Percentiles rank a stretch among this genome's conserved stretches.
phyloP scores from a whole-genome alignment of 805 yeast genomes.

The Lipomyces sp. region DNA sequence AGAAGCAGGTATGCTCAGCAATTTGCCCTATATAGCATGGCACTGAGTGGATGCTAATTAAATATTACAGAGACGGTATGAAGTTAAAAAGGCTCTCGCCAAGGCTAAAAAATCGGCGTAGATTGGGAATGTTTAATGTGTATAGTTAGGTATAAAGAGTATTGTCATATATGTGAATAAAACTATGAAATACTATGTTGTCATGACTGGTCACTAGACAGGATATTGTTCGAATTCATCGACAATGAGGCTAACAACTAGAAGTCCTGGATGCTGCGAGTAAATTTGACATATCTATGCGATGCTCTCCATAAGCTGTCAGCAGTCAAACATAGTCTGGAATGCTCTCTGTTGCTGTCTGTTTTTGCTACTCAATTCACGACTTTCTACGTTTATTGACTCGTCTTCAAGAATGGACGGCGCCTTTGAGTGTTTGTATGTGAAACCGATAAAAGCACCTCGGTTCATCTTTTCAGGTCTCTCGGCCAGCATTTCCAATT shows the following conservation, averaged over 20 bases:
- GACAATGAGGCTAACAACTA: background rate
- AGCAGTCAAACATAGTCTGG: conserved; percentile 25
- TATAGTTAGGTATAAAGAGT: conserved; percentile 23
- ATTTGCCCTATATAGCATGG: background rate
- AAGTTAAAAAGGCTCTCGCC: conserved; percentile 95
- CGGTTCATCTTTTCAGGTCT: conserved; percentile 58
- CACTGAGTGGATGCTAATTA: background rate
- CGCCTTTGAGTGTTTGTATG: conserved; percentile 77
- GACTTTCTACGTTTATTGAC: conserved; percentile 16
- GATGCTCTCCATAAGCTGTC: background rate
- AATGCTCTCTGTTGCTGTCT: conserved; percentile 24
- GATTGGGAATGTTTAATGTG: conserved; percentile 22
- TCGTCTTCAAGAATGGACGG: conserved; percentile 30
- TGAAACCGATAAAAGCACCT: conserved; percentile 87
- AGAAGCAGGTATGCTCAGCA: conserved; percentile 69
- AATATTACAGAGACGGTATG: conserved; percentile 64
- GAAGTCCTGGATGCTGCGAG: background rate
- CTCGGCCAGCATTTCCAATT: conserved; percentile 79
- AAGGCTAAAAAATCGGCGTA: conserved; percentile 61
- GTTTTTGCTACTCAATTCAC: conserved; percentile 1
- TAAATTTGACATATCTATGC: background rate
- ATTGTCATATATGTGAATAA: conserved; percentile 26
- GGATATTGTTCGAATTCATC: background rate
- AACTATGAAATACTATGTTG: conserved; percentile 6
- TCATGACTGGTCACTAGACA: background rate